Percentiles rank a stretch among this genome's conserved stretches.
These are phyloP conservation scores for Alternaria arbusti DNA, from an alignment of 2,329 filamentous ascomycete genomes.

Conservation along the genomic window DNA sequence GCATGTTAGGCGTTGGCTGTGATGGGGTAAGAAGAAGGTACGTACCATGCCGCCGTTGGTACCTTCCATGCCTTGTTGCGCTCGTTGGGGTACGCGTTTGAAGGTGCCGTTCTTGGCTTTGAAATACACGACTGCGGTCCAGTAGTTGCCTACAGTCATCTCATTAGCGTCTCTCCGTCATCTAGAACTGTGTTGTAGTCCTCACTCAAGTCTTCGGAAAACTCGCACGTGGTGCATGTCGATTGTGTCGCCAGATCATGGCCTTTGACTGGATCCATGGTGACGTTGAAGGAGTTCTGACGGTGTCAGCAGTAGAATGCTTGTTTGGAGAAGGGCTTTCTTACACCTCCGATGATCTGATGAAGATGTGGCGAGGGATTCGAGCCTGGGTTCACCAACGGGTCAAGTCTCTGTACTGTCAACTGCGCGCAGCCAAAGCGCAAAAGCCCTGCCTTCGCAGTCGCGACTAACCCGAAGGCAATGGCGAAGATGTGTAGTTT, in stretches of 20 bases:
- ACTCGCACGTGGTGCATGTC: conserved; percentile 54
- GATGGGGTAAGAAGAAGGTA: not conserved
- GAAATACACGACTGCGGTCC: conserved; percentile 42
- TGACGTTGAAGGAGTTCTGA: conserved; percentile 55
- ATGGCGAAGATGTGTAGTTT: conserved; percentile 20
- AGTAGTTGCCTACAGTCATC: conserved; percentile 37
- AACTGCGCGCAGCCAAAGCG: conserved; percentile 36
- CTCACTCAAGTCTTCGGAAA: conserved; percentile 47
- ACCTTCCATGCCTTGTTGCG: conserved; percentile 52
- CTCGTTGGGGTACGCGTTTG: conserved; percentile 52
- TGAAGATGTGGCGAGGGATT: conserved; percentile 49
- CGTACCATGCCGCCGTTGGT: conserved; percentile 49
- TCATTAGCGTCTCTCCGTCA: not conserved
- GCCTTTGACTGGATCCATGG: conserved; percentile 46
- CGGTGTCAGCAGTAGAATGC: not conserved
- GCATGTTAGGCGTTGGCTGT: not conserved
- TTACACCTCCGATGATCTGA: conserved; percentile 51
- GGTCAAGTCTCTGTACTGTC: conserved; percentile 36
- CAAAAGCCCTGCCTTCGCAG: conserved; percentile 28
- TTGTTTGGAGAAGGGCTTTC: not conserved
- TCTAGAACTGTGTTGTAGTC: not conserved
- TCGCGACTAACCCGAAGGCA: conserved; percentile 28
- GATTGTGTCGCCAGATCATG: conserved; percentile 39
- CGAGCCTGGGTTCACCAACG: conserved; percentile 45
- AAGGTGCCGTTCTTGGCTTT: conserved; percentile 41